Evolutionary conservation across 1,284 basidiomycete species (phyloP).

Genomic region (Puccinia triticina): DNA sequence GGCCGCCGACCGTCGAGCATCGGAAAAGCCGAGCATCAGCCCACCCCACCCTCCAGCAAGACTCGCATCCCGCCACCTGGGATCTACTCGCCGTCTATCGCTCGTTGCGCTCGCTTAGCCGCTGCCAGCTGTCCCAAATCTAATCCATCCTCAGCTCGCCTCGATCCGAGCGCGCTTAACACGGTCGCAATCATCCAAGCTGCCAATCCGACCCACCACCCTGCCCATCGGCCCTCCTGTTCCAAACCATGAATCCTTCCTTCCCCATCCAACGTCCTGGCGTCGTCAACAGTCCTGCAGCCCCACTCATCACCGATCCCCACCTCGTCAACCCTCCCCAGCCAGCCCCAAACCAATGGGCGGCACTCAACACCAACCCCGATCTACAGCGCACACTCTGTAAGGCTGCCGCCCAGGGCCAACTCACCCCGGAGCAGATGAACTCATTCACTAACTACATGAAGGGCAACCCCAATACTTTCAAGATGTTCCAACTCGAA

Average conservation of each 20-base stretch:
- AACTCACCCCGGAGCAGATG: conserved; percentile 37
- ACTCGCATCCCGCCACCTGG: no score
- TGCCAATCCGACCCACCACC: background rate
- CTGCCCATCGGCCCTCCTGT: background rate
- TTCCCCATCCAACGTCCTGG: conserved; percentile 46
- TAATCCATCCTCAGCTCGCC: conserved; percentile 19
- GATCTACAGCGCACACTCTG: conserved; percentile 50
- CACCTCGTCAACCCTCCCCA: conserved; percentile 21
- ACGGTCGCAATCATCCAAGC: background rate
- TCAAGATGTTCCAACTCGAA: conserved; percentile 50
- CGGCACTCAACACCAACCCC: conserved; percentile 41
- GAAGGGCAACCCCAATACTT: conserved; percentile 27
- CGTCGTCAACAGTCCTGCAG: conserved; percentile 15
- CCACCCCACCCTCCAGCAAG: no score
- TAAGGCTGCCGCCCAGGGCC: conserved; percentile 40
- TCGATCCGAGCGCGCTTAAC: conserved; percentile 15
- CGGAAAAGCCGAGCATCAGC: no score
- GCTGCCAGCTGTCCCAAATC: background rate
- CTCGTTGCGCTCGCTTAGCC: conserved; percentile 5
- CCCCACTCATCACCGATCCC: conserved; percentile 11
- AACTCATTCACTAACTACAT: conserved; percentile 32
- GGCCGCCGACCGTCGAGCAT: no score
- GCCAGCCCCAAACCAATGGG: conserved; percentile 38
- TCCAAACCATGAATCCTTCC: conserved; percentile 41
- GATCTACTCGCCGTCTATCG: background rate